Conservation (phyloP, 805 yeast species). For the Kodamaea kaohsiungensis region DNA sequence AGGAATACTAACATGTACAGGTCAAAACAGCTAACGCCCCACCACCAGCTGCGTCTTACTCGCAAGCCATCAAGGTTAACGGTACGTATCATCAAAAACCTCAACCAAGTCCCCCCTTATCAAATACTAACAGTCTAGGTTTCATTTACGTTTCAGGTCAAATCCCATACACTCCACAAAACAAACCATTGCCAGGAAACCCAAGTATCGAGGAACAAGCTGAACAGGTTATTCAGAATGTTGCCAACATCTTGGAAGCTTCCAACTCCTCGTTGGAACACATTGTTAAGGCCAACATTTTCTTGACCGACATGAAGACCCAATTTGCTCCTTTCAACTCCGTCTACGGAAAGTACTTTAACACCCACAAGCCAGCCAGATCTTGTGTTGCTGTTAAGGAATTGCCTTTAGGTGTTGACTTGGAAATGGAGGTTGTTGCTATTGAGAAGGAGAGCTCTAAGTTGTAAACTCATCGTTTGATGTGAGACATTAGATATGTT, state of each 20-base stretch:
- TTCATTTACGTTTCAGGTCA: slow-evolving; percentile 93
- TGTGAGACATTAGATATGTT: too few species aligned
- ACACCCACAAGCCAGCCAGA: slow-evolving; percentile 88
- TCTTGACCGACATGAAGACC: slow-evolving; percentile 81
- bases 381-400: slow-evolving; percentile 94
- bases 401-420: slow-evolving; percentile 82
- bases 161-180: slow-evolving; percentile 84
- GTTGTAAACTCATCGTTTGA: too few species aligned
- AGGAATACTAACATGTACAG: slow-evolving; percentile 24
- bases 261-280: slow-evolving; percentile 82
- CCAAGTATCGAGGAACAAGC: slow-evolving; percentile 71
- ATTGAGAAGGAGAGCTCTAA: slow-evolving; percentile 51
- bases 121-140: slow-evolving; percentile 42
- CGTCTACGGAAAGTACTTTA: slow-evolving; percentile 79
- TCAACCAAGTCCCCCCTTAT: neutral
- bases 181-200: slow-evolving; percentile 71
- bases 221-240: slow-evolving; percentile 71
- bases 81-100: slow-evolving; percentile 25
- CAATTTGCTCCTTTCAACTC: slow-evolving; percentile 83
- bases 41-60: slow-evolving; percentile 94
- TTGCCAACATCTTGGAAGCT: slow-evolving; percentile 72
- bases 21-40: slow-evolving; percentile 81
- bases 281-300: slow-evolving; percentile 85
- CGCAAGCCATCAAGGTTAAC: slow-evolving; percentile 92
- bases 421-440: slow-evolving; percentile 94